Conservation (phyloP, 2,329 filamentous ascomycete species). For the Fonsecaea erecta region DNA sequence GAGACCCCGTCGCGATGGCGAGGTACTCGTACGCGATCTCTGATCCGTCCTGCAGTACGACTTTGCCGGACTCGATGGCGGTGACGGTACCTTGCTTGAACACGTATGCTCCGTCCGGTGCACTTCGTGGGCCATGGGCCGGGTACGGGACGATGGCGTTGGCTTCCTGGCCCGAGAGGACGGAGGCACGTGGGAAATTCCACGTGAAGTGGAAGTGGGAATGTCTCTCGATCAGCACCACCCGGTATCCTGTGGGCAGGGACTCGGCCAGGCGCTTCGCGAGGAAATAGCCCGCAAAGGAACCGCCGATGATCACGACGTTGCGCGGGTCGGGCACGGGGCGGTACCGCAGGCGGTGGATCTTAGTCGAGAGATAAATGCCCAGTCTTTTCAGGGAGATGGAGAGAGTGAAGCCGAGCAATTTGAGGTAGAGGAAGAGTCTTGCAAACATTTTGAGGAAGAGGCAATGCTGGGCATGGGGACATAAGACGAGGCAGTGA, state of each 20-base stretch:
- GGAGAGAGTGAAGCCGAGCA: slow-evolving; percentile 20
- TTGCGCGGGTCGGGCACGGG: slow-evolving; percentile 28
- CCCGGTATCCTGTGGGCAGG: slow-evolving; percentile 56
- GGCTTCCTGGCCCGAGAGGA: slow-evolving; percentile 60
- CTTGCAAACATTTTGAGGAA: slow-evolving; percentile 22
- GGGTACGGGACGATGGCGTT: slow-evolving; percentile 66
- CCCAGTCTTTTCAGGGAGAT: slow-evolving; percentile 6
- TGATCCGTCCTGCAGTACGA: slow-evolving; percentile 52
- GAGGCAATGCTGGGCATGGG: background rate
- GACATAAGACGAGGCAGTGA: background rate
- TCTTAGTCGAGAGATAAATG: slow-evolving; percentile 9
- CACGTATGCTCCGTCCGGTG: slow-evolving; percentile 43
- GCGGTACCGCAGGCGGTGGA: slow-evolving; percentile 33
- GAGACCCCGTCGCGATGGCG: slow-evolving; percentile 62
- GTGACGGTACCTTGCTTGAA: slow-evolving; percentile 53
- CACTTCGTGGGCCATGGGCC: slow-evolving; percentile 44
- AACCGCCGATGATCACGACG: slow-evolving; percentile 55
- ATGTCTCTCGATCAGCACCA: slow-evolving; percentile 64
- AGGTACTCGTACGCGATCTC: slow-evolving; percentile 60
- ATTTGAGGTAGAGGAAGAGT: slow-evolving; percentile 16
- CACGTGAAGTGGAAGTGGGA: slow-evolving; percentile 66
- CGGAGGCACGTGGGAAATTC: slow-evolving; percentile 63
- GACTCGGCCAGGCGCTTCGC: slow-evolving; percentile 55
- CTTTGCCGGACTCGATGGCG: slow-evolving; percentile 44
- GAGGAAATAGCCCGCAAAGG: slow-evolving; percentile 61